A percentile compares a stretch with the other conserved stretches of the same genome.
Evolutionary conservation across 306 rosid genomes (phyloP).

Genomic region (Acmispon strigosus): DNA sequence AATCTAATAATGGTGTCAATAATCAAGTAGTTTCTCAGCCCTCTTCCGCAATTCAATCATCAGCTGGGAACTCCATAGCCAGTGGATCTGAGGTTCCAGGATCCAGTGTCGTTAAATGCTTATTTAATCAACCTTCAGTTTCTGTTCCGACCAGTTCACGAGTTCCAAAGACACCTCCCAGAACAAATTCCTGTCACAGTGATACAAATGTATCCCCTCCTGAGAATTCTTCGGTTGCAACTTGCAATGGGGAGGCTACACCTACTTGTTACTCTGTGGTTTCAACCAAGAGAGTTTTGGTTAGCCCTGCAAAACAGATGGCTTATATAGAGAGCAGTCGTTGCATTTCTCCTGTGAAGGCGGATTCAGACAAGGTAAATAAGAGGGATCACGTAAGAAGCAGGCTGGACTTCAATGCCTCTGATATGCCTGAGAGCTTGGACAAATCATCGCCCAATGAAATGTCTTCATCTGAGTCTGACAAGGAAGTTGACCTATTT

Average conservation of each 20-base stretch:
- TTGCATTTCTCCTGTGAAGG: slow-evolving; percentile 55
- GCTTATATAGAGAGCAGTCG: slow-evolving; percentile 61
- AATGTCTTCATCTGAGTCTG: slow-evolving; percentile 43
- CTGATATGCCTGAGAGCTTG: slow-evolving; percentile 29
- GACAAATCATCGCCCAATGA: slow-evolving; percentile 32
- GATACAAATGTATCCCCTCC: slow-evolving; percentile 49
- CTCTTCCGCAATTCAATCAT: slow-evolving; percentile 29
- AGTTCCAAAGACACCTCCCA: slow-evolving; percentile 54
- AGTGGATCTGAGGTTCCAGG: slow-evolving; percentile 38
- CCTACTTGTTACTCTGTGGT: slow-evolving; percentile 60
- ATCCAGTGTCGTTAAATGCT: slow-evolving; percentile 63
- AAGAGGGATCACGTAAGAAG: slow-evolving; percentile 73
- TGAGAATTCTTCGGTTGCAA: slow-evolving; percentile 37
- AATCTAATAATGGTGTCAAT: slow-evolving; percentile 20
- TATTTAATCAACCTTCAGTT: slow-evolving; percentile 51
- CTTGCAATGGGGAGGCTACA: slow-evolving; percentile 33
- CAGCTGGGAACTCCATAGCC: slow-evolving; percentile 19
- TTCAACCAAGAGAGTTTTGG: slow-evolving; percentile 71
- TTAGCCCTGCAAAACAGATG: slow-evolving; percentile 61
- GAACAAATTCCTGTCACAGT: slow-evolving; percentile 41
- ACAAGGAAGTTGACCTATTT: slow-evolving; percentile 38
- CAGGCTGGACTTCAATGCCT: slow-evolving; percentile 61
- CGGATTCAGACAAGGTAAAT: slow-evolving; percentile 28
- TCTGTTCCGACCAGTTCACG: slow-evolving; percentile 39
- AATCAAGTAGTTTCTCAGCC: slow-evolving; percentile 34